A percentile compares a stretch with the other conserved stretches of the same genome.
Evolutionary conservation across 106 monocot species (phyloP).

Genomic region (Vanilla planifolia): DNA sequence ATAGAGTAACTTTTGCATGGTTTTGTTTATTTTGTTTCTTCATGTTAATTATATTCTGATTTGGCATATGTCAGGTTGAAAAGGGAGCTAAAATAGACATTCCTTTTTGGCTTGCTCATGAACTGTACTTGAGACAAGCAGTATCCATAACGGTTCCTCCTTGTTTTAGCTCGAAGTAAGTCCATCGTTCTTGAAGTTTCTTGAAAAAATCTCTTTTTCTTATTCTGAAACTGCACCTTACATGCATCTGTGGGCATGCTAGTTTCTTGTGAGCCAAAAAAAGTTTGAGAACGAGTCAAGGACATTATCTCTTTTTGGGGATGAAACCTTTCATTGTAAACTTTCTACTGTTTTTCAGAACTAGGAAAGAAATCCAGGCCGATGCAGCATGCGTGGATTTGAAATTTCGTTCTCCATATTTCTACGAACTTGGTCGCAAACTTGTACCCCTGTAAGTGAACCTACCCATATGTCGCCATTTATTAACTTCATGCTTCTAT

Average conservation of each 20-base stretch:
- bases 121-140: constrained; percentile 65
- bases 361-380: constrained; percentile 80
- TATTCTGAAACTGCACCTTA: neutral
- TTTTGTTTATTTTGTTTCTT: constrained; percentile 2
- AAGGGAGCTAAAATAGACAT: constrained; percentile 88
- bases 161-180: constrained; percentile 71
- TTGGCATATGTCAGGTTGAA: constrained; percentile 52
- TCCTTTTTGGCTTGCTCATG: constrained; percentile 88
- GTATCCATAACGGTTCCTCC: constrained; percentile 60
- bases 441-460: constrained; percentile 59
- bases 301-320: neutral
- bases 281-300: neutral
- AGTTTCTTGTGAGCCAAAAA: too few species aligned
- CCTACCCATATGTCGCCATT: neutral
- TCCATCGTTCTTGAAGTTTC: neutral
- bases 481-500: too few species aligned
- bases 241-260: too few species aligned
- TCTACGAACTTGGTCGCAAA: constrained; percentile 94
- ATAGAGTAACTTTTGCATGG: constrained; percentile 36
- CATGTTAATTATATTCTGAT: neutral
- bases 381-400: constrained; percentile 91
- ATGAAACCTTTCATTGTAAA: neutral
- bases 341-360: constrained; percentile 18
- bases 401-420: constrained; percentile 66
- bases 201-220: neutral